A percentile compares a stretch with the other conserved stretches of the same genome.
These are phyloP conservation scores for Neocallimastix lanati DNA, from an alignment of 192 early-diverging fungal genomes.

Conservation along the genomic window DNA sequence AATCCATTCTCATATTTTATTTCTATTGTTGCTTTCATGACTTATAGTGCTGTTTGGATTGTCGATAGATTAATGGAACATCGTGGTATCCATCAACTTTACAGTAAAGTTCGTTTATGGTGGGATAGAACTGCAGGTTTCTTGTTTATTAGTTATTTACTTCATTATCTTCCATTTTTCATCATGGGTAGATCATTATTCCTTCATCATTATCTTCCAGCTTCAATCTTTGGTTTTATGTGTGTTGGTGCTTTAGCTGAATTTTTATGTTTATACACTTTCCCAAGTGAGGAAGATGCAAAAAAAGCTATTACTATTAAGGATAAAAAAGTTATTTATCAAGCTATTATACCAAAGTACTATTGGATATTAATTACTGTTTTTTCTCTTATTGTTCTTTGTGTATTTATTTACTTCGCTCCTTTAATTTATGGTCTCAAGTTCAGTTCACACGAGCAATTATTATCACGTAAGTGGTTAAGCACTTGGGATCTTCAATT, in stretches of 20 bases:
- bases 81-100: constrained; percentile 47
- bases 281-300: constrained; percentile 4
- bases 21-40: constrained; percentile 27
- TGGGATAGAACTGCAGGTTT: constrained; percentile 47
- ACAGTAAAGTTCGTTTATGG: constrained; percentile 9
- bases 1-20: constrained; percentile 69
- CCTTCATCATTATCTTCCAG: constrained; percentile 88
- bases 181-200: constrained; percentile 81
- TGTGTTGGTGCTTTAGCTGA: constrained; percentile 54
- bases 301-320: neutral
- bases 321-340: neutral
- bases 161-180: constrained; percentile 87
- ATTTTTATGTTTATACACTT: constrained; percentile 26
- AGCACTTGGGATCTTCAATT: constrained; percentile 76
- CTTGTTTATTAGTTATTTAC: constrained; percentile 61
- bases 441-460: constrained; percentile 26
- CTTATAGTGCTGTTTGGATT: constrained; percentile 39
- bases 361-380: constrained; percentile 18
- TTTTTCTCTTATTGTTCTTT: constrained; percentile 21
- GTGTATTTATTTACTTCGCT: constrained; percentile 57
- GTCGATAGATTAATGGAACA: constrained; percentile 50
- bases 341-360: neutral
- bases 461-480: constrained; percentile 50
- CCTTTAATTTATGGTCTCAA: constrained; percentile 75
- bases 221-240: constrained; percentile 64